These are phyloP conservation scores for Xerocomellus intermedius DNA, from an alignment of 768 basidiomycete genomes.

Conservation along the genomic window DNA sequence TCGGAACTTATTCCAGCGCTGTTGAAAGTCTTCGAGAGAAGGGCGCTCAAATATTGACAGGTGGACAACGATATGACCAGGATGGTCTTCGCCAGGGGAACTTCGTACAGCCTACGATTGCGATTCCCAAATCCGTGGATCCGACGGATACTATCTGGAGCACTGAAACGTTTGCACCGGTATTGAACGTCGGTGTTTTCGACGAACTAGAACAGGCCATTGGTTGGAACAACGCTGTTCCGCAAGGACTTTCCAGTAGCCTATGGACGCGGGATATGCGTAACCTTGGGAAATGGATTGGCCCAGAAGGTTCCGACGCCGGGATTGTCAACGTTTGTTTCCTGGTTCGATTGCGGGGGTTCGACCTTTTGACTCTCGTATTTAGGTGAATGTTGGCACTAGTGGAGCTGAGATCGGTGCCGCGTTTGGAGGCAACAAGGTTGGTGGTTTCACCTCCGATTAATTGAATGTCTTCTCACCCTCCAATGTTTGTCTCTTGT, in stretches of 20 bases:
- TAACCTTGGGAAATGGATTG: constrained; percentile 89
- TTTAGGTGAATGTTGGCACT: constrained; percentile 63
- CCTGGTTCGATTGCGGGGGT: neutral
- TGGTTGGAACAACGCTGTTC: constrained; percentile 86
- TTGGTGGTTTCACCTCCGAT: constrained; percentile 27
- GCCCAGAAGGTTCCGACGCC: constrained; percentile 82
- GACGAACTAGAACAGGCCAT: constrained; percentile 86
- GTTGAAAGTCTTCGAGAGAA: constrained; percentile 58
- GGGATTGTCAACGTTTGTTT: constrained; percentile 86
- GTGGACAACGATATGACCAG: constrained; percentile 57
- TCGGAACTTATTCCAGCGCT: constrained; percentile 62
- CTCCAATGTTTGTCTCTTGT: constrained; percentile 15
- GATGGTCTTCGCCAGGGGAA: constrained; percentile 64
- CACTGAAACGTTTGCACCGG: constrained; percentile 85
- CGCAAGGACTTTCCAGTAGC: constrained; percentile 88
- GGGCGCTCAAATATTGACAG: constrained; percentile 76
- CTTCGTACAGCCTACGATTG: constrained; percentile 87
- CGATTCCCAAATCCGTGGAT: constrained; percentile 60
- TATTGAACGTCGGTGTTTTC: constrained; percentile 83
- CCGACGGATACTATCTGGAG: constrained; percentile 63
- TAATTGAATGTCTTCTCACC: constrained; percentile 14
- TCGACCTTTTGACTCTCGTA: constrained; percentile 4
- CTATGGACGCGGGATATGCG: constrained; percentile 87
- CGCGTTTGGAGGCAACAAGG: constrained; percentile 95
- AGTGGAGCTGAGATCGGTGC: constrained; percentile 77